Percentiles rank a stretch among this genome's conserved stretches.
These are phyloP conservation scores for Hamamelis virginiana DNA, from an alignment of 164 flowering plant genomes.

Conservation along the genomic window DNA sequence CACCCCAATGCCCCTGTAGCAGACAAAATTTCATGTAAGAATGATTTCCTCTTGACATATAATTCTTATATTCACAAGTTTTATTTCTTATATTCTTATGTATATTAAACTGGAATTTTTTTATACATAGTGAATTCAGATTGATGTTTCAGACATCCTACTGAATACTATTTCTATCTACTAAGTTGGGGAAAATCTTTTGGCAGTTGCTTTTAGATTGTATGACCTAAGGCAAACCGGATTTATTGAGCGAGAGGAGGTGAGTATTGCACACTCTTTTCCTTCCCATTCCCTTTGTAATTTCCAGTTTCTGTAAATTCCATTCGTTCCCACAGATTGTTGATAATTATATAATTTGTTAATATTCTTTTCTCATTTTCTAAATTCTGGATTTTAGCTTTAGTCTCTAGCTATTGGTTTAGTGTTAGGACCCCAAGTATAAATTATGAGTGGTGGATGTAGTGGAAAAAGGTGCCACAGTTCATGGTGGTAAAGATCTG, in stretches of 20 bases:
- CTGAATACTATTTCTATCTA: neutral
- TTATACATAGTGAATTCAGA: neutral
- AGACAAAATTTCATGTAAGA: constrained; percentile 69
- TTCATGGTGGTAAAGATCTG: neutral
- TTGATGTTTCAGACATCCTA: neutral
- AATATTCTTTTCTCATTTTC: no score
- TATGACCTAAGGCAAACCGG: constrained; percentile 66
- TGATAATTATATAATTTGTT: neutral
- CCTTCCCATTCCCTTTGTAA: neutral
- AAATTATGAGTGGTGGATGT: no score
- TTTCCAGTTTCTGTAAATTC: neutral
- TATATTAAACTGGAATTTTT: neutral
- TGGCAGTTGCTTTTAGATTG: constrained; percentile 63
- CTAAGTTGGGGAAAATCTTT: constrained; percentile 8
- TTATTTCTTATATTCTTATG: neutral
- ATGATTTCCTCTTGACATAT: neutral
- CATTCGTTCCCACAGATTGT: neutral
- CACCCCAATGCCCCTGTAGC: constrained; percentile 69
- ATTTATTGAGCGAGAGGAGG: constrained; percentile 68
- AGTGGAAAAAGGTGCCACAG: neutral
- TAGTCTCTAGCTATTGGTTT: no score
- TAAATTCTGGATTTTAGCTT: no score
- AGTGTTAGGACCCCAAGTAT: no score
- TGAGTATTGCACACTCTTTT: constrained; percentile 9
- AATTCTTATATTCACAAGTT: neutral